Evolutionary conservation across 1,139 yeast species (phyloP).

Genomic region (Kazachstania sp.): DNA sequence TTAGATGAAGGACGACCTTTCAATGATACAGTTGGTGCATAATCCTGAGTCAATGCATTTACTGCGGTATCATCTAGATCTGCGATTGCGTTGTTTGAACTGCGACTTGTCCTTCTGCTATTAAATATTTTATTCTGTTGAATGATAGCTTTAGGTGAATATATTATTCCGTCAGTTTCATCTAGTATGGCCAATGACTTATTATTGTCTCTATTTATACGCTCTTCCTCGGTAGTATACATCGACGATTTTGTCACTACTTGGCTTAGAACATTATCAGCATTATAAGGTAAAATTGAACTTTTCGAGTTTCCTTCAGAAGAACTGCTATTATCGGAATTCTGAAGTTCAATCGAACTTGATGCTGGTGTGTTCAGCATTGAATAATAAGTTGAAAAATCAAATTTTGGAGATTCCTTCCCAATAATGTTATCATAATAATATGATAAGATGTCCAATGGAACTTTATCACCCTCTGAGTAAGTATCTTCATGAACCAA

Average conservation of each 20-base stretch:
- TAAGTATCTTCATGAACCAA: conserved; percentile 34
- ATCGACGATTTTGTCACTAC: not conserved
- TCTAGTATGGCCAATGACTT: not conserved
- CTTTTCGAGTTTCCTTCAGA: not conserved
- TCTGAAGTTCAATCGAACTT: not conserved
- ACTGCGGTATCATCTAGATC: not conserved
- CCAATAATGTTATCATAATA: conserved; percentile 56
- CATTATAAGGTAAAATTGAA: not conserved
- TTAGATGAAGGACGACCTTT: conserved; percentile 15
- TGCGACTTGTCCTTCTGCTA: not conserved
- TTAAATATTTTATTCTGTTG: conserved; percentile 1
- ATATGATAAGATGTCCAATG: conserved; percentile 40
- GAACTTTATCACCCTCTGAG: conserved; percentile 31
- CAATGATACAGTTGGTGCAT: conserved; percentile 9
- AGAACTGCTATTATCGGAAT: not conserved
- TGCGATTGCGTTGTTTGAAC: not conserved
- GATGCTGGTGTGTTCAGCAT: not conserved
- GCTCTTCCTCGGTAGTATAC: not conserved
- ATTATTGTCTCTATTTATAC: not conserved
- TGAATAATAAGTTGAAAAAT: conserved; percentile 5
- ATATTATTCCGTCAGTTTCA: conserved; percentile 1
- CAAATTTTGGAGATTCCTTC: conserved; percentile 40
- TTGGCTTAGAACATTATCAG: not conserved
- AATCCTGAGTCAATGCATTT: not conserved
- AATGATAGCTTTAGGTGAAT: conserved; percentile 10